A percentile compares a stretch with the other conserved stretches of the same genome.
phyloP scores from a whole-genome alignment of 768 basidiomycete genomes.

The Phlegmacium glaucopus region DNA sequence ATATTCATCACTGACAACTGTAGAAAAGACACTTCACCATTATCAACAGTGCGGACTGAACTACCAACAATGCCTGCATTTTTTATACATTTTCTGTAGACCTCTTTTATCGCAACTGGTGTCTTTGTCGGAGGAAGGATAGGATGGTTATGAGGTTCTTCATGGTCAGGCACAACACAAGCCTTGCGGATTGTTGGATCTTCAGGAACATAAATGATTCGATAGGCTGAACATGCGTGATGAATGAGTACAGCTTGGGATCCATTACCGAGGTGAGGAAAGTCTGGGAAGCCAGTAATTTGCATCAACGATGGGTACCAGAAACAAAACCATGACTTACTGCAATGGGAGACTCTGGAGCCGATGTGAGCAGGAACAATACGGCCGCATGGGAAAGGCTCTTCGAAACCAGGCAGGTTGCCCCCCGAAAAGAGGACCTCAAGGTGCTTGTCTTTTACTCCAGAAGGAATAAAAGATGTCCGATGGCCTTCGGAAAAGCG shows the following conservation, averaged over 20 bases:
- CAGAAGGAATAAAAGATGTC: not conserved
- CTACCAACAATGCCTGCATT: conserved; percentile 6
- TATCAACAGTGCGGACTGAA: conserved; percentile 12
- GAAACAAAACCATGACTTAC: not conserved
- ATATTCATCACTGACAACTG: too few species aligned
- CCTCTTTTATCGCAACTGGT: conserved; percentile 1
- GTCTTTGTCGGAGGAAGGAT: conserved; percentile 13
- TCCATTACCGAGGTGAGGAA: not conserved
- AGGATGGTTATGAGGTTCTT: conserved; percentile 16
- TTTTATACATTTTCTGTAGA: conserved; percentile 2
- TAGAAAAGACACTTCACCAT: too few species aligned
- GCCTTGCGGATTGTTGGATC: conserved; percentile 9
- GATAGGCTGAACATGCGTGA: not conserved
- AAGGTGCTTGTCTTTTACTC: conserved; percentile 1
- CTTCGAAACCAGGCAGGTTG: not conserved
- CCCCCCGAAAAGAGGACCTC: not conserved
- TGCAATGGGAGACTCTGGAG: not conserved
- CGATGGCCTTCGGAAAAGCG: not conserved
- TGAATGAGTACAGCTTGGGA: not conserved
- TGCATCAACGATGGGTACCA: not conserved
- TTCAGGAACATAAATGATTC: conserved; percentile 8
- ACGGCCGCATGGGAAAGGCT: not conserved
- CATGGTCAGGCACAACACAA: conserved; percentile 1
- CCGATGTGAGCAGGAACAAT: conserved; percentile 3
- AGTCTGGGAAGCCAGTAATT: not conserved